Percentiles rank a stretch among this genome's conserved stretches.
Conservation (phyloP, 148 eudicot species). For the Silene conica region DNA sequence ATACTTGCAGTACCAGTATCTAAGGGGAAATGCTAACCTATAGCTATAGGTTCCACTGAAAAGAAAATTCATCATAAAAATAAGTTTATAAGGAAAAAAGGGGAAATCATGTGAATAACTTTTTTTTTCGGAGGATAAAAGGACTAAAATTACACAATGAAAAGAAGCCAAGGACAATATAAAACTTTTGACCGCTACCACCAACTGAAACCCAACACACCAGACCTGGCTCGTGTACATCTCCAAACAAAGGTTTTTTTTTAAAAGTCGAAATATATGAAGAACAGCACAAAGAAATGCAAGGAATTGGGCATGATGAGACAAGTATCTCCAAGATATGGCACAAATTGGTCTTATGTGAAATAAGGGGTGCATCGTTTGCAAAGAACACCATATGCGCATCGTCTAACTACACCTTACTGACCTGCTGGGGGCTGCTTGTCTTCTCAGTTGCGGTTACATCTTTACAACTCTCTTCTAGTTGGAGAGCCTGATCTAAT, state of each 20-base stretch:
- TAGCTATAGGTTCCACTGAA: conserved; percentile 24
- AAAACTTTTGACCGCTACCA: conserved; percentile 24
- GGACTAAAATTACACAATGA: conserved; percentile 29
- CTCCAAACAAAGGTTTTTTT: conserved; percentile 16
- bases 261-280: conserved; percentile 21
- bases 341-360: background rate
- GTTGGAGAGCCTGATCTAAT: conserved; percentile 58
- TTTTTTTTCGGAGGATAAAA: conserved; percentile 13
- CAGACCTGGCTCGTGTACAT: conserved; percentile 30
- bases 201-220: conserved; percentile 14
- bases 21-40: conserved; percentile 25
- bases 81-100: background rate
- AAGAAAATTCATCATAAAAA: background rate
- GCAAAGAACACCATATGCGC: conserved; percentile 15
- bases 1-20: conserved; percentile 25
- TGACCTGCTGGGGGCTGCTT: conserved; percentile 23
- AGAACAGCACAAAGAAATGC: conserved; percentile 8
- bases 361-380: conserved; percentile 13
- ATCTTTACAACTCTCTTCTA: conserved; percentile 55
- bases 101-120: background rate
- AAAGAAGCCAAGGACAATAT: conserved; percentile 24
- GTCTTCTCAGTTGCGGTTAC: conserved; percentile 26
- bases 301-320: conserved; percentile 10
- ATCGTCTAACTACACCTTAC: conserved; percentile 31
- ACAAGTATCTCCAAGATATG: background rate